Base-by-base conservation (phyloP, 2,329 filamentous ascomycete species). In the Dothideomycetes sp. region DNA sequence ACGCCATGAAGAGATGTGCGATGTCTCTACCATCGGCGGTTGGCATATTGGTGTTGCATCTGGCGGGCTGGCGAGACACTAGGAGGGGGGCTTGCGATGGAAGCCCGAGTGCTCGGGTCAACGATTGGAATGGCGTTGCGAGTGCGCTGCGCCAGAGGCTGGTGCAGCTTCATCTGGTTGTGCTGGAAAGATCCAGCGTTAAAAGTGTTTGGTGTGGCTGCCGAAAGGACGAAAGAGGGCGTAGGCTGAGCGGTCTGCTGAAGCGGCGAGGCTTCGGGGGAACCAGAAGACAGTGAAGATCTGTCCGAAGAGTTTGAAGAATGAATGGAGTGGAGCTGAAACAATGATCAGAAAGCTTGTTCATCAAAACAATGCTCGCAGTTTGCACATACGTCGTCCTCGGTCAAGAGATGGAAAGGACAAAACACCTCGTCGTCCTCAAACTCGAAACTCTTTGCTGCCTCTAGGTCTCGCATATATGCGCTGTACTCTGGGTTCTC, bases 101-200 rank as follows among this genome's bases (percentile, higher is more conserved):
- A 27, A 56, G 87, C 79, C 56, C 91, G 87, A 42, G 89, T 95
- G 51, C 77, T 84, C 40, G 91, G 91, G 71, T 98, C 94, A 64
- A 96, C 85, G 60, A 98, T 98, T 44, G 89, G 89, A 51, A 96
- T 96, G 56, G 91, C 86, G 62, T 95, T 96, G 63, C 87, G 85
- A 43, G 82, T 78, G 51, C 91, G 84, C 48, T 88, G 85, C 46
- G 88, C 85, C 46, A 88, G 74, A 45, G 88, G 86, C 69, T 95
- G 89, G 65, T 94, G 86, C 47, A 93, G 72, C 68, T 94, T 95
- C 52, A 89, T 70, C 63, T 77, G 61, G 42, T 51, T 54, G 48
- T 54, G 58, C 39, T 47, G 45, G 45, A 34, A 47, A 27, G 42
- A 36, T 15, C 52, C 47, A 42, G 53, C 52, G 50, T 65, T 65